phyloP scores from a whole-genome alignment of 2,329 filamentous ascomycete species.

The Bretziella fagacearum region DNA sequence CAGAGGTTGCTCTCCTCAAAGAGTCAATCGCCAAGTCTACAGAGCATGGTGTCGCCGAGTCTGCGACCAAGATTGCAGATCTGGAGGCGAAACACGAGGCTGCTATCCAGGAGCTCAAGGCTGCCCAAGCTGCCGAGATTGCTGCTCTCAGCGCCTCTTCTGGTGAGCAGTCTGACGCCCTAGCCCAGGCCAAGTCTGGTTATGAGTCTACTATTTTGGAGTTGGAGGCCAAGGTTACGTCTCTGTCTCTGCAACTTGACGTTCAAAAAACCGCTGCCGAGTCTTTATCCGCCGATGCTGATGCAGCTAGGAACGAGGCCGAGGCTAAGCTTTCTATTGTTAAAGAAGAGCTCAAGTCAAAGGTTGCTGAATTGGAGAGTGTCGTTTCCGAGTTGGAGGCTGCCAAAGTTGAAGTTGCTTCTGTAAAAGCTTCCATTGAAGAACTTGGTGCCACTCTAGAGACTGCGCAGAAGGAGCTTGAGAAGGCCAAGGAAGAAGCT shows the following conservation, averaged over 20 bases:
- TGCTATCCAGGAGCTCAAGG: conserved; percentile 25
- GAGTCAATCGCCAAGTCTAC: conserved; percentile 34
- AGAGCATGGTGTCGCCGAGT: conserved; percentile 30
- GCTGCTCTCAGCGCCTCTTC: conserved; percentile 18
- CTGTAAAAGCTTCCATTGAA: conserved; percentile 23
- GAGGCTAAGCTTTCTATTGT: conserved; percentile 19
- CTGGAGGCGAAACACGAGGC: conserved; percentile 31
- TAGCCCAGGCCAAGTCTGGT: conserved; percentile 33
- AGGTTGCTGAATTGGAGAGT: conserved; percentile 22
- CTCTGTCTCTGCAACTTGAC: conserved; percentile 34
- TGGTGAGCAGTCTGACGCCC: conserved; percentile 23
- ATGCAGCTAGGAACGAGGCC: conserved; percentile 31
- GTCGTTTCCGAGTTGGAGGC: conserved; percentile 25
- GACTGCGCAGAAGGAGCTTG: conserved; percentile 27
- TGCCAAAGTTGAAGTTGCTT: conserved; percentile 33
- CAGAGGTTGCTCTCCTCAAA: conserved; percentile 32
- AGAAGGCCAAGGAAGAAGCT: conserved; percentile 24
- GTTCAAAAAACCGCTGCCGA: conserved; percentile 34
- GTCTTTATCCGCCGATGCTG: conserved; percentile 30
- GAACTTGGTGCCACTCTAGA: background rate
- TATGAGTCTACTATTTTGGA: conserved; percentile 32
- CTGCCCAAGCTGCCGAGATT: conserved; percentile 27
- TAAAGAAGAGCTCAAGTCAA: conserved; percentile 26
- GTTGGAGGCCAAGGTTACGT: conserved; percentile 31
- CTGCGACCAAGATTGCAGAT: conserved; percentile 26